A percentile compares a stretch with the other conserved stretches of the same genome.
These are phyloP conservation scores for Viola odorata DNA, from an alignment of 345 rosid genomes.

Conservation along the genomic window DNA sequence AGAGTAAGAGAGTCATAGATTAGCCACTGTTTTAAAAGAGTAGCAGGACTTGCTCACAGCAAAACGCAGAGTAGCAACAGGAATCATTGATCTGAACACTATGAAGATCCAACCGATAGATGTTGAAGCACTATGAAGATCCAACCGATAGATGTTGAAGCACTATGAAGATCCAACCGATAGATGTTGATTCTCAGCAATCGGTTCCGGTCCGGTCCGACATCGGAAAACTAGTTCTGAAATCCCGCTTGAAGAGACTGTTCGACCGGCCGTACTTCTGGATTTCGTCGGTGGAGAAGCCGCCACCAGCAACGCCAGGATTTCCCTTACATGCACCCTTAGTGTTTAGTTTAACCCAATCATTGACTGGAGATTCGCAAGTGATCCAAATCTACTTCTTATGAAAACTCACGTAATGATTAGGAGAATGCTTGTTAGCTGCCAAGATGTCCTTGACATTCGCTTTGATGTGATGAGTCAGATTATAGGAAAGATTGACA, in stretches of 20 bases:
- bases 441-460: too few species aligned
- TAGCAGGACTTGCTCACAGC: neutral
- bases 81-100: neutral
- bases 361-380: too few species aligned
- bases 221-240: conserved; percentile 20
- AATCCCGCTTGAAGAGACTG: conserved; percentile 25
- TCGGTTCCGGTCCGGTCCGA: conserved; percentile 12
- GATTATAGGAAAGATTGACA: too few species aligned
- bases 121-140: conserved; percentile 29
- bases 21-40: neutral
- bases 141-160: conserved; percentile 29
- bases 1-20: conserved; percentile 5
- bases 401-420: too few species aligned
- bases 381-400: too few species aligned
- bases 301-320: conserved; percentile 31
- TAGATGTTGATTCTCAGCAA: conserved; percentile 19
- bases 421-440: too few species aligned
- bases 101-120: conserved; percentile 34
- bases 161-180: conserved; percentile 30
- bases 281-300: conserved; percentile 22
- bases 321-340: too few species aligned
- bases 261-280: conserved; percentile 24
- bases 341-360: too few species aligned
- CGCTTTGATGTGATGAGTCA: too few species aligned
- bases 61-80: neutral